Conservation (phyloP, 2,329 filamentous ascomycete species). For the Xylaria sp. region DNA sequence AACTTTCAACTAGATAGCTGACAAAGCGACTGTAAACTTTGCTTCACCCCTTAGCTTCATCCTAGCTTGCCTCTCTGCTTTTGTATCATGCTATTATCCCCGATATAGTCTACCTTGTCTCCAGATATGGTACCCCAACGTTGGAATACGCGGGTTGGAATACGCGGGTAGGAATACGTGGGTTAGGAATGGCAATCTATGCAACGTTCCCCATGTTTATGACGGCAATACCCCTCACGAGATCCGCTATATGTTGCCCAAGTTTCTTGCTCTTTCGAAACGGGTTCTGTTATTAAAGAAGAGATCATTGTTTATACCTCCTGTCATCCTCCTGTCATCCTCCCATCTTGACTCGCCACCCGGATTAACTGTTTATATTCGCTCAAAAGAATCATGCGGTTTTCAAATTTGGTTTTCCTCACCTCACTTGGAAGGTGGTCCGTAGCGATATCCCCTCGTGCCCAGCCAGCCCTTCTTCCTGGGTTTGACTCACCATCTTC, state of each 20-base stretch:
- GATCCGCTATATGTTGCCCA: not conserved
- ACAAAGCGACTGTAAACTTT: not conserved
- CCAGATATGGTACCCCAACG: not conserved
- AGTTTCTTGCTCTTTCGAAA: not conserved
- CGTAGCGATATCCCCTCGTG: not conserved
- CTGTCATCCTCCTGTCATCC: not conserved
- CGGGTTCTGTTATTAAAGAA: not conserved
- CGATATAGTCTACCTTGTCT: not conserved
- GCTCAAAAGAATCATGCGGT: not conserved
- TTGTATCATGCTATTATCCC: not conserved
- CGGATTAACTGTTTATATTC: not conserved
- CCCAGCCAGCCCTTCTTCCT: not conserved
- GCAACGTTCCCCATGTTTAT: not conserved
- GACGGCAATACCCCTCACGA: not conserved
- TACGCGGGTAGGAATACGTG: not conserved
- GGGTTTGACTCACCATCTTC: not conserved
- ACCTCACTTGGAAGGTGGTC: not conserved
- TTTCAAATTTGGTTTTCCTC: not conserved
- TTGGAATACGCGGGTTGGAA: too few relatives aligned
- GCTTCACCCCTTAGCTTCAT: not conserved
- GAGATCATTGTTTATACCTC: not conserved
- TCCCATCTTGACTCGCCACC: not conserved
- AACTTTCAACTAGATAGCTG: not conserved
- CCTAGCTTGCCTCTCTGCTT: not conserved
- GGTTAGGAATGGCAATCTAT: not conserved